Percentiles rank a stretch among this genome's conserved stretches.
Evolutionary conservation across 805 yeast species (phyloP).

Genomic region (Dipodascopsis uninucleata): DNA sequence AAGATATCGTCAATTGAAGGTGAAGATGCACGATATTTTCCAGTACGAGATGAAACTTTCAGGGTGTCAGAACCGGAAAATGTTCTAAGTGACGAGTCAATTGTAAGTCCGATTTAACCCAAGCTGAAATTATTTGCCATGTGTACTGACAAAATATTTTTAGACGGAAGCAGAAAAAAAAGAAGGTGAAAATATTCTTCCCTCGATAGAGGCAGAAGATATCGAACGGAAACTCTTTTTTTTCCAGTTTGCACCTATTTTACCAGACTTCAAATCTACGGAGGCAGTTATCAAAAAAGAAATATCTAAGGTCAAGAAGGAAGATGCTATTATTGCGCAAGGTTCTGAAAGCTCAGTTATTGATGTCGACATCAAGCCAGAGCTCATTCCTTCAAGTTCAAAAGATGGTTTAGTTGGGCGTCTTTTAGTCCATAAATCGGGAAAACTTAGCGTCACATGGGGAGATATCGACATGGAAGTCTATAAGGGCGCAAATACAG

Average conservation of each 20-base stretch:
- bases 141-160: background rate
- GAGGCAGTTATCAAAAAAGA: slow-evolving; percentile 2
- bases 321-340: slow-evolving; percentile 18
- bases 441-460: slow-evolving; percentile 68
- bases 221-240: slow-evolving; percentile 36
- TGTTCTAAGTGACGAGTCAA: slow-evolving; percentile 10
- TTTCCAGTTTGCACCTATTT: slow-evolving; percentile 49
- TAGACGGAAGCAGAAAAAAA: slow-evolving; percentile 7
- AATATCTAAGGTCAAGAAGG: slow-evolving; percentile 5
- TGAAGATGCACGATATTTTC: slow-evolving; percentile 16
- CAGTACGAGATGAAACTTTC: slow-evolving; percentile 15
- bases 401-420: slow-evolving; percentile 65
- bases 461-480: slow-evolving; percentile 70
- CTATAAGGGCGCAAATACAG: slow-evolving; percentile 63
- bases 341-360: no score
- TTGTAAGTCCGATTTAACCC: no score
- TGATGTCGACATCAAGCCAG: background rate
- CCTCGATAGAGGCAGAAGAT: slow-evolving; percentile 6
- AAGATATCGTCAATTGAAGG: slow-evolving; percentile 8
- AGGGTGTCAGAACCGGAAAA: slow-evolving; percentile 8
- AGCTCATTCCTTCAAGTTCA: background rate
- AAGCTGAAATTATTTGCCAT: background rate
- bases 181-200: slow-evolving; percentile 9
- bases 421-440: slow-evolving; percentile 76
- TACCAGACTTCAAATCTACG: slow-evolving; percentile 40